Base-by-base conservation (phyloP, 1,284 basidiomycete genomes). In the Heterobasidion occidentale region DNA sequence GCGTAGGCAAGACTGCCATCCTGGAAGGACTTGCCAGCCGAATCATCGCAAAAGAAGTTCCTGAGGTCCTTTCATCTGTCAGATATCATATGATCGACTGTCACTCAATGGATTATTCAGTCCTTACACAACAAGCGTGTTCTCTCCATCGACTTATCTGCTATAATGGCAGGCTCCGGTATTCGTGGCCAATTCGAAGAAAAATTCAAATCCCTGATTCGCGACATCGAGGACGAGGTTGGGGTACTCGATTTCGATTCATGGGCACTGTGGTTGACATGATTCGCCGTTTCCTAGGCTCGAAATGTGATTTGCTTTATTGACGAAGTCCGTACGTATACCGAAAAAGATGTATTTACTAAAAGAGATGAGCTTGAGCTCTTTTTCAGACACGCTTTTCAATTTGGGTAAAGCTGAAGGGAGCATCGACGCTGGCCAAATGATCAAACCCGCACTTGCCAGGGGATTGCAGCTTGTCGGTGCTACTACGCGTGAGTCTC, bases 1-100 rank as follows among this genome's bases (percentile, higher is more conserved):
- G 90, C 62, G 90, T 93, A 7, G 92, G 93, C 0, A 96, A 96
- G 72, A 96, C 94, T 0, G 92, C 94, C 0, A 94, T 98, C 57
- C 72, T 96, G 38, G 95, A 98, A 73, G 94, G 92, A 0, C 76
- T 98, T 12, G 94, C 94, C 0, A 89, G 85, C 64, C 78, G 94
- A 14, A 94, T 98, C 58, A 84, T 96, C 1, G 83, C 90, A 7
- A 90, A 88, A 66, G 93, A 97, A 68, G 93, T 97, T 2, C 94
- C 95, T 11, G 94, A 94, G 76, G 89, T 90, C 50, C 76, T 33
- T 36, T 4, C 15, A 15, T 44, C 34, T n/a, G 14, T 9, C 52
- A 55, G 8, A 27, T 60, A 4, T 55, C 59, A 5, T 9, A 42
- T 12, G 5, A 4, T 42, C n/a, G 38, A 42, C 38, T 12, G 38